Base-by-base conservation (phyloP, 805 yeast genomes). In the Yarrowia phangngaensis region DNA sequence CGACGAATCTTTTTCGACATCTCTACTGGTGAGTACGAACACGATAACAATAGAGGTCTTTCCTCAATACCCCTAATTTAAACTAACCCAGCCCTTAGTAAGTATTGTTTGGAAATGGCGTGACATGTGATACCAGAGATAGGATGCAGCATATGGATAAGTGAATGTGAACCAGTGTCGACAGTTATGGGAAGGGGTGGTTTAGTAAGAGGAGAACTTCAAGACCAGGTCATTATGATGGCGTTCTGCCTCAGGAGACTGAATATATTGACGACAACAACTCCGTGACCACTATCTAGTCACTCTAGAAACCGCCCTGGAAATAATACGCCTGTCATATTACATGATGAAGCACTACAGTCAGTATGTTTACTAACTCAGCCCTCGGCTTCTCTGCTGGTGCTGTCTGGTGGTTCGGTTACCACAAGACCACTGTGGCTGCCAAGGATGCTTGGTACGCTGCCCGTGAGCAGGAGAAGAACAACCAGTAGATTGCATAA, bases 401-500 rank as follows among this genome's bases (percentile, higher is more conserved):
- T 54, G 71, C 74, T 56, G 76, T 74, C 70, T 88, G 90, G 92
- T 83, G 95, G 86, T 79, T 80, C 76, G 84, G 78, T 20, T 73
- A 69, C 78, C 97, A 89, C 82, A 80, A 76, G 73, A 76, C 80
- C 27, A 58, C 73, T 53, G 83, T 85, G 51, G 74, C 74, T 57
- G 74, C 71, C 62, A 84, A 96, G 77, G 97, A 89, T 68, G 80
- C 77, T 52, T 87, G 79, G 78, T 89, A 89, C 70, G 79, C 82
- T 55, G 73, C 79, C 60, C 71, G 84, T 66, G 90, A 88, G 59
- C 80, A 80, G 64, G 74, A 80, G 70, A 82, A 83, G 74, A 27
- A 13, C 45, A 38, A 38, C 45, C 45, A 38, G 45, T 38, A 38
- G 31, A 26, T 32, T 36, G 45, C 45, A 38, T 38, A 38, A 38